Conservation (phyloP, 169 alveolate genomes). For the Perkinsus chesapeaki region DNA sequence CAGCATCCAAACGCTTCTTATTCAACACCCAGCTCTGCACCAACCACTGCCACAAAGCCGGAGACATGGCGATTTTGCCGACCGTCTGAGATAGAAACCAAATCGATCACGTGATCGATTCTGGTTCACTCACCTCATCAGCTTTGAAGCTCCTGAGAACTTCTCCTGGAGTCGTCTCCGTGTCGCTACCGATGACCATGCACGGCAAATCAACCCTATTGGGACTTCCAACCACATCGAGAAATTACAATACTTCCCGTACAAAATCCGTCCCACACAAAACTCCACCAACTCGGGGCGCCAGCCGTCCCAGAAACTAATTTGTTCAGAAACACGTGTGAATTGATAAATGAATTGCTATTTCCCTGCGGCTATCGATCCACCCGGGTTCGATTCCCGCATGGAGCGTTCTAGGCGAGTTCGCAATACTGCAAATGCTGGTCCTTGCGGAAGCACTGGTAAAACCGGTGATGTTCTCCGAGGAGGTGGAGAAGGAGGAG, state of each 20-base stretch:
- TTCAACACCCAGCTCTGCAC: neutral
- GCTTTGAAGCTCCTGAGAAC: neutral
- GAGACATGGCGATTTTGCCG: neutral
- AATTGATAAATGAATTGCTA: neutral
- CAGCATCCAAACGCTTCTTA: neutral
- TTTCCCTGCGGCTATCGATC: neutral
- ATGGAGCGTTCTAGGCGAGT: neutral
- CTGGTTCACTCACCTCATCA: neutral
- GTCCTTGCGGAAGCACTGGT: neutral
- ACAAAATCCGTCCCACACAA: neutral
- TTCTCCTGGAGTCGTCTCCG: neutral
- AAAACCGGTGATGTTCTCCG: neutral
- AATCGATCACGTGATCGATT: no score
- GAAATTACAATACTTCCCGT: neutral
- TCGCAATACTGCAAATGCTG: neutral
- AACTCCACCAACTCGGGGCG: no score
- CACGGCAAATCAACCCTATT: neutral
- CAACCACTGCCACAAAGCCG: neutral
- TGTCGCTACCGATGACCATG: neutral
- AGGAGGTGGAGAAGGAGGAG: neutral
- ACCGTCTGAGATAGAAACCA: neutral
- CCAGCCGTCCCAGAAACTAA: no score
- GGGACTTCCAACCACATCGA: neutral
- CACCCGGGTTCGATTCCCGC: slow-evolving; percentile 3
- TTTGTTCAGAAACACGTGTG: neutral